These are phyloP conservation scores for Arabidopsis lyrata DNA, from an alignment of 441 rosid genomes.

Conservation along the genomic window DNA sequence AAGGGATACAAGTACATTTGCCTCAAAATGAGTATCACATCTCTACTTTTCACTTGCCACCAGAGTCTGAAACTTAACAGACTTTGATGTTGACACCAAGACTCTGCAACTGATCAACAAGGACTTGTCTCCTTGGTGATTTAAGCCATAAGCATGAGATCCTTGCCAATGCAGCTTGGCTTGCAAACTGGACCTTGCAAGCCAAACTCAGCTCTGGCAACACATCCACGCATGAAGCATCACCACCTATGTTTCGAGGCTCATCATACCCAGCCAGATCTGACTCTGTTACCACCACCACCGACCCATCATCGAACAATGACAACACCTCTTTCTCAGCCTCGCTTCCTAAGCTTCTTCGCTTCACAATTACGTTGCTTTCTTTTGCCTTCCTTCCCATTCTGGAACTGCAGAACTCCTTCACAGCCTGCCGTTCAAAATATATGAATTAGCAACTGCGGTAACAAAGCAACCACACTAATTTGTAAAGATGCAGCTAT, in stretches of 20 bases:
- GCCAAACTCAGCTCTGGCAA: conserved; percentile 65
- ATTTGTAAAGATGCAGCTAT: not conserved
- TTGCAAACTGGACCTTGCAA: conserved; percentile 2
- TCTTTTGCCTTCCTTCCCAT: conserved; percentile 46
- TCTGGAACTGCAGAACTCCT: conserved; percentile 51
- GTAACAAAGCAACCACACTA: not conserved
- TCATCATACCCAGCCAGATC: conserved; percentile 80
- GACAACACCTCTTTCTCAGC: conserved; percentile 45
- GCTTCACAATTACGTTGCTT: conserved; percentile 39
- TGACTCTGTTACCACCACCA: conserved; percentile 63
- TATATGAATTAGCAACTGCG: not conserved
- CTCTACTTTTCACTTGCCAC: conserved; percentile 1
- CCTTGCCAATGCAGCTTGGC: conserved; percentile 56
- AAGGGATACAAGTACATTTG: not conserved
- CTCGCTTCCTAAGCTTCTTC: conserved; percentile 26
- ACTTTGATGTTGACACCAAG: conserved; percentile 23
- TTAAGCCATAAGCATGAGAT: conserved; percentile 73
- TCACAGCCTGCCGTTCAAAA: conserved; percentile 1
- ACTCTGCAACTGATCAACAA: conserved; percentile 9
- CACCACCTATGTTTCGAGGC: conserved; percentile 42
- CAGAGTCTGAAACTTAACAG: conserved; percentile 1
- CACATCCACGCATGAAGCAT: conserved; percentile 46
- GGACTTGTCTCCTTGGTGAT: conserved; percentile 26
- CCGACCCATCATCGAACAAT: conserved; percentile 71
- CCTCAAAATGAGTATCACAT: conserved; percentile 2